These are phyloP conservation scores for Thalassiosira oceanica DNA, from an alignment of 352 stramenopile species.

Conservation along the genomic window DNA sequence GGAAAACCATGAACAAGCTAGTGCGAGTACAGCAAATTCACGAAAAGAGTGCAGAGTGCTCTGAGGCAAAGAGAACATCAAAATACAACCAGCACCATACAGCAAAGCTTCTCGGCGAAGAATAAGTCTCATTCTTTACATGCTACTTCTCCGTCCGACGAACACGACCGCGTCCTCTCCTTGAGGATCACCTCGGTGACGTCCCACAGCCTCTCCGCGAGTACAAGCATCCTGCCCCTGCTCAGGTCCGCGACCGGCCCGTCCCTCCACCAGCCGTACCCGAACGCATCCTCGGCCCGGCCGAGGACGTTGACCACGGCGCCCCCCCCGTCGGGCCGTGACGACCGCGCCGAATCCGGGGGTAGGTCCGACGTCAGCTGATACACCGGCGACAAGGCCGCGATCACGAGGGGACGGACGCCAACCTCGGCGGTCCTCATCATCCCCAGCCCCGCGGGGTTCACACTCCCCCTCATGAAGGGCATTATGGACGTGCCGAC, in stretches of 20 bases:
- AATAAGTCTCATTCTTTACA: too few species aligned
- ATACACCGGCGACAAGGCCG: conserved; percentile 29
- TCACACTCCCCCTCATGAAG: conserved; percentile 28
- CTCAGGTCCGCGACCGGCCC: conserved; percentile 16
- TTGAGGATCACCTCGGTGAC: too few species aligned
- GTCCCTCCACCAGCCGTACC: conserved; percentile 16
- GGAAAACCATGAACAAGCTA: too few species aligned
- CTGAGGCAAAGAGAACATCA: too few species aligned
- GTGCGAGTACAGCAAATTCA: too few species aligned
- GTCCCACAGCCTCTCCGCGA: conserved; percentile 30
- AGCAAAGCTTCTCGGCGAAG: too few species aligned
- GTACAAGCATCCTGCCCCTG: conserved; percentile 21
- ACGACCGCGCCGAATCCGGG: too few species aligned
- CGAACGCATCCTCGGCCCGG: conserved; percentile 28
- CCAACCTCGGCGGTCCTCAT: conserved; percentile 35
- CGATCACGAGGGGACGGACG: conserved; percentile 26
- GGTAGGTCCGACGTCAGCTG: conserved; percentile 15
- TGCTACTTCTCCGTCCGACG: too few species aligned
- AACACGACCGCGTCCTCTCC: too few species aligned
- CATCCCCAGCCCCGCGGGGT: conserved; percentile 23
- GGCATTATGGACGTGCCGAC: conserved; percentile 35
- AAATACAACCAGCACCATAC: too few species aligned
- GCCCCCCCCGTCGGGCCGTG: conserved; percentile 12
- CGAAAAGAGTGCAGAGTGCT: too few species aligned
- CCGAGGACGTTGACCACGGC: conserved; percentile 33